Conservation (phyloP, 208 protist species). For the Crithidia bombi region DNA sequence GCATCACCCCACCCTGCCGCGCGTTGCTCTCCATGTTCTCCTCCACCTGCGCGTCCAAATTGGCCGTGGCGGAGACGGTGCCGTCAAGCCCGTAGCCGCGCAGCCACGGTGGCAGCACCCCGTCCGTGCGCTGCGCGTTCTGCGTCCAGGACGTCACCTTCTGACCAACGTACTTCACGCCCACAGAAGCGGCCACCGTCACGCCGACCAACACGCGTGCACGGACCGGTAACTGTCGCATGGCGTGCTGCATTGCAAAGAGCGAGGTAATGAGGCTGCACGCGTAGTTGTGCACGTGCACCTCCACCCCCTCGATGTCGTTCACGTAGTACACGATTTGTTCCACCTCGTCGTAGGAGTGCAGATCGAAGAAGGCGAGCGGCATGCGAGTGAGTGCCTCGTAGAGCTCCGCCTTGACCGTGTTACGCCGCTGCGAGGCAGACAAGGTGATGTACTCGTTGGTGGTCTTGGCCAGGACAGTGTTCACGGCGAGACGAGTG, state of each 20-base stretch:
- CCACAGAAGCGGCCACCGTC: constrained; percentile 29
- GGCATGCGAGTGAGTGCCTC: constrained; percentile 65
- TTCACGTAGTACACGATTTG: constrained; percentile 79
- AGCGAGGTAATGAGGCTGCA: constrained; percentile 33
- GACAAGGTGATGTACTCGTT: constrained; percentile 51
- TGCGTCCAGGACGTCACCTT: constrained; percentile 30
- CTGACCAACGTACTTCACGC: constrained; percentile 26
- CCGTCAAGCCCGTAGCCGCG: constrained; percentile 26
- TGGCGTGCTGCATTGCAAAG: constrained; percentile 32
- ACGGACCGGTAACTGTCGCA: constrained; percentile 32
- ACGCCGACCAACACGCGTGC: constrained; percentile 35
- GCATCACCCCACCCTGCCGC: constrained; percentile 59
- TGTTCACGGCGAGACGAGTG: constrained; percentile 48
- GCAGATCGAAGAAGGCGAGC: constrained; percentile 66
- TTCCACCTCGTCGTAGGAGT: constrained; percentile 68
- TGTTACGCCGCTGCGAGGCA: constrained; percentile 52
- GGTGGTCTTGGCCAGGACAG: constrained; percentile 43
- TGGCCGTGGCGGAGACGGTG: constrained; percentile 17
- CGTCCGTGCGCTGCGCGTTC: constrained; percentile 28
- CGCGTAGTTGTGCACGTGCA: constrained; percentile 69
- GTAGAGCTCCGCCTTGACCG: constrained; percentile 62
- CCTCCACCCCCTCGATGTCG: constrained; percentile 84
- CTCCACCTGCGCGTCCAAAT: constrained; percentile 56
- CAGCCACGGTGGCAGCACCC: constrained; percentile 32
- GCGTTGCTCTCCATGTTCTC: constrained; percentile 57